phyloP scores from a whole-genome alignment of 768 basidiomycete species.

The Exsudoporus frostii region DNA sequence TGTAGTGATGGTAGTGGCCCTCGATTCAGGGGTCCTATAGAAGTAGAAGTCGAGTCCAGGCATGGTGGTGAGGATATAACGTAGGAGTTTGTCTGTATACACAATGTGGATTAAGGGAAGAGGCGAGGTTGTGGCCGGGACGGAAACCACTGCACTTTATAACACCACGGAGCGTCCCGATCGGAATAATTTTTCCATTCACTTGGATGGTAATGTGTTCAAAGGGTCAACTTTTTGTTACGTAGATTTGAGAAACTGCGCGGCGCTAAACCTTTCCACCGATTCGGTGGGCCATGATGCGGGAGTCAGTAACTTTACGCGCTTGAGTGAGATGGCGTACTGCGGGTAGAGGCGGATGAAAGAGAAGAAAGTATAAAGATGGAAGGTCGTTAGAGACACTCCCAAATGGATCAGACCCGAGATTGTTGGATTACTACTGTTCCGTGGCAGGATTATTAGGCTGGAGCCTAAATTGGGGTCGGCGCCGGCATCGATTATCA shows the following conservation, averaged over 20 bases:
- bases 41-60: constrained; percentile 36
- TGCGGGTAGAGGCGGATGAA: constrained; percentile 26
- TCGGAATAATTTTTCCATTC: constrained; percentile 13
- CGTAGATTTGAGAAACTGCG: constrained; percentile 16
- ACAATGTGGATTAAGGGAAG: constrained; percentile 20
- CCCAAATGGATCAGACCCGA: constrained; percentile 9
- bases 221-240: constrained; percentile 26
- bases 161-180: constrained; percentile 9
- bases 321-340: neutral
- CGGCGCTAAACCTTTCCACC: constrained; percentile 8
- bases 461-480: neutral
- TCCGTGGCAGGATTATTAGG: constrained; percentile 10
- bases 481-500: constrained; percentile 9
- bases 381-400: constrained; percentile 4
- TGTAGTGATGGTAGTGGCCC: neutral
- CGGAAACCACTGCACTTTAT: constrained; percentile 16
- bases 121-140: neutral
- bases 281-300: constrained; percentile 7
- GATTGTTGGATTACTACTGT: neutral
- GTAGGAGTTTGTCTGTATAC: constrained; percentile 14
- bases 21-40: constrained; percentile 20
- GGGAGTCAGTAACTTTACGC: constrained; percentile 2
- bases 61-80: constrained; percentile 21
- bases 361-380: constrained; percentile 8
- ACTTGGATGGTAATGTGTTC: constrained; percentile 7